Evolutionary conservation across 306 rosid species (phyloP).

Genomic region (Canavalia gladiata): DNA sequence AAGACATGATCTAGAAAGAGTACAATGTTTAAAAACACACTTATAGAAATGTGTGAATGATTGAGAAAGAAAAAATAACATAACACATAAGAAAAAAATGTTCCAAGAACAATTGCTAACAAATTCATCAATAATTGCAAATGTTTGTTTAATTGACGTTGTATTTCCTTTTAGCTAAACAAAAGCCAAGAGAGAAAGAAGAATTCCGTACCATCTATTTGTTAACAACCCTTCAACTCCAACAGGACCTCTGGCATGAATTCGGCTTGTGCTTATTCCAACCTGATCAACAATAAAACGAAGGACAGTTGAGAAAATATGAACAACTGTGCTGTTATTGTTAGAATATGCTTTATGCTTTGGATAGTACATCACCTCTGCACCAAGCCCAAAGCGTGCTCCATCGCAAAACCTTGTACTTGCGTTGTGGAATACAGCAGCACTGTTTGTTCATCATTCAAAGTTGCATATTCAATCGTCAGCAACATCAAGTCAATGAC

Average conservation of each 20-base stretch:
- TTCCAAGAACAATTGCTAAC: neutral
- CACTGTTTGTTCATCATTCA: conserved; percentile 55
- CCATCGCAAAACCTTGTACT: conserved; percentile 84
- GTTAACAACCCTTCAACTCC: conserved; percentile 95
- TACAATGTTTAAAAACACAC: neutral
- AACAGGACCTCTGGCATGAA: conserved; percentile 95
- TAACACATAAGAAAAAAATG: neutral
- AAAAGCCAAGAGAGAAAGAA: conserved; percentile 12
- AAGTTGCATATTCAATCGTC: neutral
- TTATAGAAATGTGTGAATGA: neutral
- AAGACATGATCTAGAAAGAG: neutral
- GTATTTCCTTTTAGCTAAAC: neutral
- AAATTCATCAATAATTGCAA: neutral
- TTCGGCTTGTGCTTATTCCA: conserved; percentile 81
- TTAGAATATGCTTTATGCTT: neutral
- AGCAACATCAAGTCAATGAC: conserved; percentile 31
- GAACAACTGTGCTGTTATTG: neutral
- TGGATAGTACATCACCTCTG: conserved; percentile 65
- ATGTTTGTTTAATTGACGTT: neutral
- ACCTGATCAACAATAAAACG: conserved; percentile 64
- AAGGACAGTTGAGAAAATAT: conserved; percentile 30
- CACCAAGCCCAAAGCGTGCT: conserved; percentile 86
- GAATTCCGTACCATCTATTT: conserved; percentile 75
- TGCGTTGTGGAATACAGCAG: conserved; percentile 91
- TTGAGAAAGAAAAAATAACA: conserved; percentile 6